Conservation (phyloP, 352 stramenopile genomes). For the Peronospora belbahrii region DNA sequence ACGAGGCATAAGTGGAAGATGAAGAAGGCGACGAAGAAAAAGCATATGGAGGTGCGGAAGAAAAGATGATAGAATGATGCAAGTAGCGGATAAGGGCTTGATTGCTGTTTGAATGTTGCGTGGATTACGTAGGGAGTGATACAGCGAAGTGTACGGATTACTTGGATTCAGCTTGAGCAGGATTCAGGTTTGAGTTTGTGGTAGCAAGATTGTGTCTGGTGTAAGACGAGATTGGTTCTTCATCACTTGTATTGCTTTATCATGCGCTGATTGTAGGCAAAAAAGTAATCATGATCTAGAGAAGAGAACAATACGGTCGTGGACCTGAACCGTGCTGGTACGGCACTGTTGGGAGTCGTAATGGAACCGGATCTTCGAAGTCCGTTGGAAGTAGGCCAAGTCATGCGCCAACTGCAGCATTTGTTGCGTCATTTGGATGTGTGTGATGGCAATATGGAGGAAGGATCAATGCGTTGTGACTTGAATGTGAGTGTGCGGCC, state of each 20-base stretch:
- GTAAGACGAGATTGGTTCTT: not conserved
- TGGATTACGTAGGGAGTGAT: conserved; percentile 40
- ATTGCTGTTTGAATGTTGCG: conserved; percentile 2
- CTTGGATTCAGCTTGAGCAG: conserved; percentile 95
- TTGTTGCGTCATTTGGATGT: conserved; percentile 85
- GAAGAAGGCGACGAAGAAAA: conserved; percentile 32
- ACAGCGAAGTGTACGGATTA: conserved; percentile 78
- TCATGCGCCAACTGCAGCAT: conserved; percentile 87
- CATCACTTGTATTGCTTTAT: no score
- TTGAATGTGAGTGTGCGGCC: conserved; percentile 93
- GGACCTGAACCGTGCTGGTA: conserved; percentile 92
- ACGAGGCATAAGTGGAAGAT: conserved; percentile 59
- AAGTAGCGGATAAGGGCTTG: not conserved
- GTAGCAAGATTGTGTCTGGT: not conserved
- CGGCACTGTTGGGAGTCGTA: conserved; percentile 94
- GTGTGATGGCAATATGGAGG: conserved; percentile 95
- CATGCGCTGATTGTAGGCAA: conserved; percentile 63
- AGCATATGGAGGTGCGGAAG: conserved; percentile 29
- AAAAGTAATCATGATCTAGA: conserved; percentile 86
- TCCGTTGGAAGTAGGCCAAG: conserved; percentile 81
- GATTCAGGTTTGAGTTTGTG: conserved; percentile 68
- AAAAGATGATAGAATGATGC: not conserved
- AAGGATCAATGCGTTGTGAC: conserved; percentile 93
- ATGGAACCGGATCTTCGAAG: conserved; percentile 92
- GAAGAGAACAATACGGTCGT: conserved; percentile 82